A percentile compares a stretch with the other conserved stretches of the same genome.
Conservation (phyloP, 768 basidiomycete genomes). For the Kwoniella heveanensis region DNA sequence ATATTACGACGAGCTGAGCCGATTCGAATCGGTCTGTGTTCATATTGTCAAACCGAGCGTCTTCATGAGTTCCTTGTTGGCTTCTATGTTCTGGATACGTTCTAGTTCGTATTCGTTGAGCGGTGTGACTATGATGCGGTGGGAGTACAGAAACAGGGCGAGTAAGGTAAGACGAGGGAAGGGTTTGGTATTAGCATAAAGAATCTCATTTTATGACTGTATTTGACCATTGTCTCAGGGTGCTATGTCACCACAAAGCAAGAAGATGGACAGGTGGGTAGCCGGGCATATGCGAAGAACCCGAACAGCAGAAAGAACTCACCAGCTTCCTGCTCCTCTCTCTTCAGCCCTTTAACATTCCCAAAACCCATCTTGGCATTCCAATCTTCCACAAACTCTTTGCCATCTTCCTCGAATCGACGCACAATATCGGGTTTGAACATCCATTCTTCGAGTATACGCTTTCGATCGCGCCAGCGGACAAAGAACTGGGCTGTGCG, state of each 20-base stretch:
- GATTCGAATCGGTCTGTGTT: too few species aligned
- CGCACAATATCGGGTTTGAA: neutral
- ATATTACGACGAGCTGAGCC: too few species aligned
- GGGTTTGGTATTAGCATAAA: too few species aligned
- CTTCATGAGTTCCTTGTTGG: constrained; percentile 27
- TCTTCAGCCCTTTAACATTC: neutral
- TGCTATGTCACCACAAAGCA: too few species aligned
- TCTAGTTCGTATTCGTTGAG: constrained; percentile 31
- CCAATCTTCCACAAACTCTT: constrained; percentile 5
- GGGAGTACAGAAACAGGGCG: too few species aligned
- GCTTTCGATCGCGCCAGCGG: constrained; percentile 12
- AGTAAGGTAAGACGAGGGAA: too few species aligned
- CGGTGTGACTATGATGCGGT: neutral
- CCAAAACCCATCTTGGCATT: constrained; percentile 11
- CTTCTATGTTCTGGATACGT: constrained; percentile 27
- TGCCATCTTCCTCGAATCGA: constrained; percentile 10
- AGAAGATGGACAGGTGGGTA: too few species aligned
- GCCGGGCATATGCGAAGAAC: too few species aligned
- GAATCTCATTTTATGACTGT: too few species aligned
- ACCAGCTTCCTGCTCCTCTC: neutral
- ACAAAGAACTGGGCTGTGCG: neutral
- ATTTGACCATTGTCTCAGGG: too few species aligned
- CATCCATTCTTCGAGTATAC: constrained; percentile 6
- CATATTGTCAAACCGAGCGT: constrained; percentile 17
- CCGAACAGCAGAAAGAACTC: neutral